A percentile compares a stretch with the other conserved stretches of the same genome.
These are phyloP conservation scores for Cerrena zonata DNA, from an alignment of 1,284 basidiomycete species.

Conservation along the genomic window DNA sequence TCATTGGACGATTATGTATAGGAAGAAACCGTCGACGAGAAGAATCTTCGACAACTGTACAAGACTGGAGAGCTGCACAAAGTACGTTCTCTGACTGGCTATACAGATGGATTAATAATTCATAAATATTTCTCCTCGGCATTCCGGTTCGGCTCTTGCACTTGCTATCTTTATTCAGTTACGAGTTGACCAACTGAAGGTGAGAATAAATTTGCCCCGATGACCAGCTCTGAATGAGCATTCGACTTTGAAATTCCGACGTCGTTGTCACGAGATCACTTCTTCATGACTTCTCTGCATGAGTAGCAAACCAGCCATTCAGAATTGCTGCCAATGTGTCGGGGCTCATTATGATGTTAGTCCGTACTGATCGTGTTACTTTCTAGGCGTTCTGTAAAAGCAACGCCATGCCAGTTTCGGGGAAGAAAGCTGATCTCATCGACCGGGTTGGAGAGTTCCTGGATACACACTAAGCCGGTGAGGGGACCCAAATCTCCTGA, in stretches of 20 bases:
- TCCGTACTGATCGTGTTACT: constrained; percentile 1
- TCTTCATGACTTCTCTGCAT: background rate
- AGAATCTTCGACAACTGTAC: constrained; percentile 63
- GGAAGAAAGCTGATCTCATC: constrained; percentile 66
- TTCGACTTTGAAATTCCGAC: too few relatives aligned
- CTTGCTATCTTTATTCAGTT: constrained; percentile 41
- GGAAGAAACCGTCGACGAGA: constrained; percentile 58
- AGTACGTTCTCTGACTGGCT: constrained; percentile 36
- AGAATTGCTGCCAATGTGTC: background rate
- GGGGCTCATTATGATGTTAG: background rate
- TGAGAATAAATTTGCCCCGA: constrained; percentile 22
- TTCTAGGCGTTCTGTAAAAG: constrained; percentile 61
- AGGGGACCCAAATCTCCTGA: background rate
- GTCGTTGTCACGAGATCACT: background rate
- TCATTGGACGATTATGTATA: constrained; percentile 21
- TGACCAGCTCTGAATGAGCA: background rate
- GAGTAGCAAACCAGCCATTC: background rate
- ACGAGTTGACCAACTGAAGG: constrained; percentile 74
- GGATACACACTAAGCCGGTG: constrained; percentile 23
- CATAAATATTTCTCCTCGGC: too few relatives aligned
- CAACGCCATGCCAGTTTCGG: constrained; percentile 53
- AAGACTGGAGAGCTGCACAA: constrained; percentile 56
- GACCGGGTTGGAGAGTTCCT: constrained; percentile 61
- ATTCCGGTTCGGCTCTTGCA: too few relatives aligned
- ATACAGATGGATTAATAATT: too few relatives aligned